Percentiles rank a stretch among this genome's conserved stretches.
Conservation (phyloP, 2,329 filamentous ascomycete species). For the Ceratocystis cacaofunesta region DNA sequence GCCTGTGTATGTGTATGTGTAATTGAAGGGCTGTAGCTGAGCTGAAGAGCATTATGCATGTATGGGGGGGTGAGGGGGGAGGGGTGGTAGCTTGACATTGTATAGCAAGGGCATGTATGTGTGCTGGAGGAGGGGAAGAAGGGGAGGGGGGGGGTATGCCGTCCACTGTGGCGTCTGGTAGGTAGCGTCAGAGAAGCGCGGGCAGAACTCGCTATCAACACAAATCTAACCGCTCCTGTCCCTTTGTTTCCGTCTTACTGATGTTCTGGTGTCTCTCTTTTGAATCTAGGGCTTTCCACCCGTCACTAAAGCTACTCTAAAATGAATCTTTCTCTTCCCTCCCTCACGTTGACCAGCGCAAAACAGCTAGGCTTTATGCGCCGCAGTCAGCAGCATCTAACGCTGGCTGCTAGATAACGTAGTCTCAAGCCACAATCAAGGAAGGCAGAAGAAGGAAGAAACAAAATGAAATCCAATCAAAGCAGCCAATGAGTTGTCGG, state of each 20-base stretch:
- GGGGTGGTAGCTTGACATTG: too few relatives aligned
- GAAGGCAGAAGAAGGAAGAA: neutral
- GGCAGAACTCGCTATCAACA: too few relatives aligned
- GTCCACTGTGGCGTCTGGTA: too few relatives aligned
- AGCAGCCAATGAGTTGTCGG: neutral
- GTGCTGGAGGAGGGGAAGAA: too few relatives aligned
- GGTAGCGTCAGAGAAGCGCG: too few relatives aligned
- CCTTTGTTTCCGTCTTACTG: neutral
- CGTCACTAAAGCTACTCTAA: neutral
- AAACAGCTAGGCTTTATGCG: too few relatives aligned
- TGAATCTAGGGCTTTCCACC: neutral
- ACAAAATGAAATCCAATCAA: neutral
- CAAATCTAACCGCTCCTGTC: too few relatives aligned
- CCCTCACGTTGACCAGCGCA: neutral
- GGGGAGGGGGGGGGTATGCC: too few relatives aligned
- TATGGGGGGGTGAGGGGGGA: too few relatives aligned
- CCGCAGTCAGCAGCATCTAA: too few relatives aligned
- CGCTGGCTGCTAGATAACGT: neutral
- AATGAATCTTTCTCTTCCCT: neutral
- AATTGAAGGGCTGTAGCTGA: neutral
- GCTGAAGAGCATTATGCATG: too few relatives aligned
- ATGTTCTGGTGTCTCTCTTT: neutral
- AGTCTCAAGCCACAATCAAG: neutral
- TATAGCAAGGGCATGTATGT: too few relatives aligned
- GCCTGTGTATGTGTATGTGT: neutral